A percentile compares a stretch with the other conserved stretches of the same genome.
Conservation (phyloP, 2,329 filamentous ascomycete genomes). For the Colletotrichum cuscutae region DNA sequence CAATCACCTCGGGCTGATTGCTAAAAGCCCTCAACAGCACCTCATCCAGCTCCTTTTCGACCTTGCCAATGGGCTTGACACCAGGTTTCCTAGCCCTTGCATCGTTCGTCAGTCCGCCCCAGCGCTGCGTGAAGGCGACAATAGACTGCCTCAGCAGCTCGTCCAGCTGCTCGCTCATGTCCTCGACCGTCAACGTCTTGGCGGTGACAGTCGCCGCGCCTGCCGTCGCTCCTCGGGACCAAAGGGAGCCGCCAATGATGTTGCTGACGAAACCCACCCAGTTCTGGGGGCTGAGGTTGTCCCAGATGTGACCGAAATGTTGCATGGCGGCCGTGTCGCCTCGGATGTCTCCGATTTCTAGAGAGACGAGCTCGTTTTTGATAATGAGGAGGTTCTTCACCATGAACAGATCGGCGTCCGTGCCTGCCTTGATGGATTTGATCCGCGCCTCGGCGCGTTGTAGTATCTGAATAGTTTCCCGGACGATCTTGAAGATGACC, state of each 20-base stretch:
- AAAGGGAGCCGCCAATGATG: slow-evolving; percentile 66
- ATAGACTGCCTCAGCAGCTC: slow-evolving; percentile 71
- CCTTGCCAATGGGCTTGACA: slow-evolving; percentile 60
- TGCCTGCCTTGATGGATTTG: slow-evolving; percentile 65
- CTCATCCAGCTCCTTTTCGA: slow-evolving; percentile 66
- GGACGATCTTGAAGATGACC: slow-evolving; percentile 78
- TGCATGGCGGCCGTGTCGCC: slow-evolving; percentile 64
- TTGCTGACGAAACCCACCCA: slow-evolving; percentile 68
- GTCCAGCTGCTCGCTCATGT: slow-evolving; percentile 73
- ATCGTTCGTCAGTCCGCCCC: slow-evolving; percentile 63
- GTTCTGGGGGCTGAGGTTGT: slow-evolving; percentile 67
- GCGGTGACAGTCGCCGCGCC: slow-evolving; percentile 39
- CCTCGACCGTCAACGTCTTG: slow-evolving; percentile 55
- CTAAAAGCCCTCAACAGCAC: slow-evolving; percentile 68
- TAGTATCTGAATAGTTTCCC: slow-evolving; percentile 87
- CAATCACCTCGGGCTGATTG: slow-evolving; percentile 67
- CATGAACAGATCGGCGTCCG: slow-evolving; percentile 90
- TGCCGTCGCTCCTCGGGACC: slow-evolving; percentile 45
- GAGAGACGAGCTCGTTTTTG: slow-evolving; percentile 94
- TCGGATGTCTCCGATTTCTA: slow-evolving; percentile 84
- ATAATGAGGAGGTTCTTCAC: slow-evolving; percentile 94
- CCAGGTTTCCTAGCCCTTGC: slow-evolving; percentile 58
- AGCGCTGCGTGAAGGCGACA: slow-evolving; percentile 70
- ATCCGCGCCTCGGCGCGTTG: slow-evolving; percentile 80
- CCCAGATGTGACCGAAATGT: slow-evolving; percentile 74